Evolutionary conservation across 495 filamentous ascomycete species (phyloP).

Genomic region (Staphylotrichum tortipilum): DNA sequence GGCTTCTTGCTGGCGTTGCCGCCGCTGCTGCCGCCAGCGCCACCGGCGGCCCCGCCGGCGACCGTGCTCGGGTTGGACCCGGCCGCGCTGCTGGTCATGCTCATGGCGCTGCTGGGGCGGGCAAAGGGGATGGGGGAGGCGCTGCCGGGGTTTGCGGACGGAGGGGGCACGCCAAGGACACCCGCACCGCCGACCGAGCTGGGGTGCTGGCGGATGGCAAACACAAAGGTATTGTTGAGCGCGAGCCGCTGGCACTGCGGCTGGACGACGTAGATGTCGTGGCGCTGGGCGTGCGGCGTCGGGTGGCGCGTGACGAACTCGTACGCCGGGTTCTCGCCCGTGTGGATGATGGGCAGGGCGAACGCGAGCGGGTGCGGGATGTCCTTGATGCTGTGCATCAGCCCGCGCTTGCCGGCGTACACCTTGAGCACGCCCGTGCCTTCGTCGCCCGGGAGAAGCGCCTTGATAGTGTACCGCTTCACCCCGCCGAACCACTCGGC

Average conservation of each 20-base stretch:
- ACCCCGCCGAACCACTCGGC: conserved; percentile 80
- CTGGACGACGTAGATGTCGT: conserved; percentile 93
- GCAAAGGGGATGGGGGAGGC: conserved; percentile 61
- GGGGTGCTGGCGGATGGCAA: conserved; percentile 87
- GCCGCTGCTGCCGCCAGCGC: conserved; percentile 26
- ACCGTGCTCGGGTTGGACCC: conserved; percentile 46
- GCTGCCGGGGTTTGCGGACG: conserved; percentile 45
- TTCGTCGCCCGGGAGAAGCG: conserved; percentile 80
- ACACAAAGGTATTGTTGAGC: conserved; percentile 95
- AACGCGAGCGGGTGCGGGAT: conserved; percentile 89
- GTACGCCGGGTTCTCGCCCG: conserved; percentile 84
- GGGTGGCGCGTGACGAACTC: conserved; percentile 90
- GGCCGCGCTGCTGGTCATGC: conserved; percentile 59
- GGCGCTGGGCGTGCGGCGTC: conserved; percentile 89
- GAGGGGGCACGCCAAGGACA: conserved; percentile 23
- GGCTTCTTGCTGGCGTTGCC: conserved; percentile 56
- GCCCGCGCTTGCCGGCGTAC: conserved; percentile 84
- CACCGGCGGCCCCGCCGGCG: conserved; percentile 28
- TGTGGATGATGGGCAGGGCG: conserved; percentile 83
- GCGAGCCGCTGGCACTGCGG: conserved; percentile 83
- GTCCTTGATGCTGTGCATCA: conserved; percentile 93
- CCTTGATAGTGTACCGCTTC: conserved; percentile 90
- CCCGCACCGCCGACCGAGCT: too few relatives aligned
- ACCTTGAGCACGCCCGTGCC: conserved; percentile 81
- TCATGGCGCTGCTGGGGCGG: conserved; percentile 72